These are phyloP conservation scores for Coniochaeta sp. DNA, from an alignment of 2,329 filamentous ascomycete species.

Conservation along the genomic window DNA sequence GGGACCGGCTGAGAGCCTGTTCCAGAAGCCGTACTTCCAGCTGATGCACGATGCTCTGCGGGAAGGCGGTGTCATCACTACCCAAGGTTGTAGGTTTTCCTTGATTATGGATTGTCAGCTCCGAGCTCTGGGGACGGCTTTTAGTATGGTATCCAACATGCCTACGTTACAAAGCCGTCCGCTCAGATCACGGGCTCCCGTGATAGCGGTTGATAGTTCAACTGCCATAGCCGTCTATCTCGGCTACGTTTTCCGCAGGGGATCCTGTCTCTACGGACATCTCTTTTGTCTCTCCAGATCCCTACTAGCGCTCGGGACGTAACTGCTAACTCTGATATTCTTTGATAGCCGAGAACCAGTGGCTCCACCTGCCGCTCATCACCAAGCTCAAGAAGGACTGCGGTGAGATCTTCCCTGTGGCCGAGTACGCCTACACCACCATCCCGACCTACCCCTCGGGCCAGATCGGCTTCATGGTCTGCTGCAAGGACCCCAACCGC, in stretches of 20 bases:
- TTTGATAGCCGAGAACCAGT: conserved; percentile 87
- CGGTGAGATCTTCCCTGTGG: conserved; percentile 93
- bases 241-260: conserved; percentile 3
- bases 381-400: conserved; percentile 93
- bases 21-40: conserved; percentile 99
- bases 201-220: not conserved
- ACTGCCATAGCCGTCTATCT: not conserved
- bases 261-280: not conserved
- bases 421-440: conserved; percentile 98
- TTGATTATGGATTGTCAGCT: conserved; percentile 38
- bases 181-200: not conserved
- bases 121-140: conserved; percentile 15
- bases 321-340: conserved; percentile 9
- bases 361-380: conserved; percentile 94
- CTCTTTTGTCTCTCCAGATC: conserved; percentile 3
- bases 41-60: conserved; percentile 83
- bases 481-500: conserved; percentile 83
- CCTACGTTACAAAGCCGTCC: conserved; percentile 15
- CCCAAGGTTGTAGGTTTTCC: conserved; percentile 98
- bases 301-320: not conserved
- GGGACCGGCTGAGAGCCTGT: conserved; percentile 89
- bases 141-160: conserved; percentile 22
- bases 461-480: conserved; percentile 99
- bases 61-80: conserved; percentile 96
- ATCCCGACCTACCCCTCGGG: conserved; percentile 98